phyloP scores from a whole-genome alignment of 805 yeast species.

The Yamadazyma endophytica region DNA sequence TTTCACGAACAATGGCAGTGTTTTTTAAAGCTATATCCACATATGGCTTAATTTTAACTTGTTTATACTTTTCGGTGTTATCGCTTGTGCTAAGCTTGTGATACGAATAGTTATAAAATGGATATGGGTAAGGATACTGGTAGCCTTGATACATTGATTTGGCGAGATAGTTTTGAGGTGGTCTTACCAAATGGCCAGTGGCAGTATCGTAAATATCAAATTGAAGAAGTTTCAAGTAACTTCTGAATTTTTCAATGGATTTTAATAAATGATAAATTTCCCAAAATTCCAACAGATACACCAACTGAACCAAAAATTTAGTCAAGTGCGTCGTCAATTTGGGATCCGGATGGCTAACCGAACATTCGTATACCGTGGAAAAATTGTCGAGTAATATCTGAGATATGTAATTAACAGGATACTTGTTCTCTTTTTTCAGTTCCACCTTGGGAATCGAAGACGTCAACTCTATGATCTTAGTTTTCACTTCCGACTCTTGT shows the following conservation, averaged over 20 bases:
- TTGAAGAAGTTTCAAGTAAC: constrained; percentile 28
- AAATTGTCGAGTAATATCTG: constrained; percentile 37
- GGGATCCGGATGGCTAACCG: constrained; percentile 33
- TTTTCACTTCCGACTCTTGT: no score
- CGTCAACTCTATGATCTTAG: constrained; percentile 5
- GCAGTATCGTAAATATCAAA: constrained; percentile 33
- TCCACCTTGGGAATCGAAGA: constrained; percentile 4
- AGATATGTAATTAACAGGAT: constrained; percentile 35
- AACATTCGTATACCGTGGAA: constrained; percentile 21
- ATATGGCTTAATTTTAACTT: constrained; percentile 29
- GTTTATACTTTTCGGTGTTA: constrained; percentile 20
- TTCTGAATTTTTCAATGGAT: constrained; percentile 27
- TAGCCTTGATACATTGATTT: constrained; percentile 36
- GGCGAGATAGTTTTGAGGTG: constrained; percentile 35
- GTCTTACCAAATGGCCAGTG: constrained; percentile 35
- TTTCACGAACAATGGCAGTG: constrained; percentile 1
- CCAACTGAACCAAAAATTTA: constrained; percentile 32
- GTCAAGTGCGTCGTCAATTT: constrained; percentile 37
- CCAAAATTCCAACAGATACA: constrained; percentile 40
- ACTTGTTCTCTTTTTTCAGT: constrained; percentile 7
- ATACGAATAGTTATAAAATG: constrained; percentile 42
- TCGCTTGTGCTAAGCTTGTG: constrained; percentile 29
- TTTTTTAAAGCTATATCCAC: constrained; percentile 27
- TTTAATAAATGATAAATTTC: constrained; percentile 38
- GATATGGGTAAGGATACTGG: constrained; percentile 43